Evolutionary conservation across 345 rosid species (phyloP).

Genomic region (Orychophragmus violaceus): DNA sequence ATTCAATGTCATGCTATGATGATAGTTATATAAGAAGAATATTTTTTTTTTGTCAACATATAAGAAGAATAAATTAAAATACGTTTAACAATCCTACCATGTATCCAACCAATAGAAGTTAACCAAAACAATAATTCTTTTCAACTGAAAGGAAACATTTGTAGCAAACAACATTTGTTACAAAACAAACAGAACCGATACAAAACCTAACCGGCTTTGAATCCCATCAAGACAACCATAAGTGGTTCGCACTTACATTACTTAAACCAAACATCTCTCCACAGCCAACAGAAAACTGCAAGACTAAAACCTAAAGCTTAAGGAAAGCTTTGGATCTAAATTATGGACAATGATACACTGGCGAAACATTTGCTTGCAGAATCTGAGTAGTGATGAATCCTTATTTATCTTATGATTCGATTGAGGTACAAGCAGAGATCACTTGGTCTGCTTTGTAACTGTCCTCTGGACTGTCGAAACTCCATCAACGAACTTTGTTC

Average conservation of each 20-base stretch:
- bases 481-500: slow-evolving; percentile 95
- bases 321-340: background rate
- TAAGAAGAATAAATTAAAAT: no score
- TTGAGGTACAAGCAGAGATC: slow-evolving; percentile 10
- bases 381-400: background rate
- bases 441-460: slow-evolving; percentile 65
- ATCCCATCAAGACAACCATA: background rate
- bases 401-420: background rate
- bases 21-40: background rate
- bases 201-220: background rate
- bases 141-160: background rate
- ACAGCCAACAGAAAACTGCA: background rate
- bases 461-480: slow-evolving; percentile 94
- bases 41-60: no score
- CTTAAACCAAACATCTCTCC: background rate
- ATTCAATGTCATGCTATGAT: background rate
- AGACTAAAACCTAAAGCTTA: background rate
- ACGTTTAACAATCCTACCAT: background rate
- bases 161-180: background rate
- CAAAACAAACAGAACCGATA: background rate
- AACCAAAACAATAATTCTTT: background rate
- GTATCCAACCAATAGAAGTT: background rate
- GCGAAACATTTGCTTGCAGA: background rate
- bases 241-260: background rate
- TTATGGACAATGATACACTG: background rate